Conservation (phyloP, 257 asterid genomes). For the Solanum peruvianum region DNA sequence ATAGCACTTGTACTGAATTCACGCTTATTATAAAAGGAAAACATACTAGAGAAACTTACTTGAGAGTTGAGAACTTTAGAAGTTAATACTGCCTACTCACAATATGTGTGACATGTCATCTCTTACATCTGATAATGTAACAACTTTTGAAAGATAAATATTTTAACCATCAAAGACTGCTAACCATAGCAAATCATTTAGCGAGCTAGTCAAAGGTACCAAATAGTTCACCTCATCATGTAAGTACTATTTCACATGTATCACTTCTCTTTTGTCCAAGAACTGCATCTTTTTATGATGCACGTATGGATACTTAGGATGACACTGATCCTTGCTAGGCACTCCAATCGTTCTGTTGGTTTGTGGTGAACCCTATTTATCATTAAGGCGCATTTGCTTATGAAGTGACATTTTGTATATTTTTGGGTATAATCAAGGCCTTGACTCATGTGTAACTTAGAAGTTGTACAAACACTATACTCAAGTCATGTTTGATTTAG, state of each 20-base stretch:
- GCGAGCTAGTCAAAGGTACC: neutral
- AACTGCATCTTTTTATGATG: neutral
- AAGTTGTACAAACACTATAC: neutral
- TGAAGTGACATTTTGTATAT: neutral
- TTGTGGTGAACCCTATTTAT: neutral
- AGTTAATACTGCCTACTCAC: neutral
- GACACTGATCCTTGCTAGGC: neutral
- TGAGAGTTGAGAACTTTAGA: neutral
- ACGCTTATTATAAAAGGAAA: neutral
- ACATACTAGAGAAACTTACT: neutral
- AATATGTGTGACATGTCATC: neutral
- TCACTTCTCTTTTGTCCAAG: neutral
- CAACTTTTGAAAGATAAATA: neutral
- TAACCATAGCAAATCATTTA: neutral
- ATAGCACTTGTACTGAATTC: neutral
- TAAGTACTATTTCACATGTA: neutral
- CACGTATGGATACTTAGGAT: neutral
- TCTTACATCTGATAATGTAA: neutral
- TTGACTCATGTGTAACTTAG: neutral
- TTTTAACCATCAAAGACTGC: neutral
- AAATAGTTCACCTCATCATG: neutral
- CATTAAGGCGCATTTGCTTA: neutral
- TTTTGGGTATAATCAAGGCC: neutral
- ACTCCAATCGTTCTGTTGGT: neutral
- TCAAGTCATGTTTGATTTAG: neutral